Evolutionary conservation across 805 yeast species (phyloP).

Genomic region (Hermanozyma aechmeae): DNA sequence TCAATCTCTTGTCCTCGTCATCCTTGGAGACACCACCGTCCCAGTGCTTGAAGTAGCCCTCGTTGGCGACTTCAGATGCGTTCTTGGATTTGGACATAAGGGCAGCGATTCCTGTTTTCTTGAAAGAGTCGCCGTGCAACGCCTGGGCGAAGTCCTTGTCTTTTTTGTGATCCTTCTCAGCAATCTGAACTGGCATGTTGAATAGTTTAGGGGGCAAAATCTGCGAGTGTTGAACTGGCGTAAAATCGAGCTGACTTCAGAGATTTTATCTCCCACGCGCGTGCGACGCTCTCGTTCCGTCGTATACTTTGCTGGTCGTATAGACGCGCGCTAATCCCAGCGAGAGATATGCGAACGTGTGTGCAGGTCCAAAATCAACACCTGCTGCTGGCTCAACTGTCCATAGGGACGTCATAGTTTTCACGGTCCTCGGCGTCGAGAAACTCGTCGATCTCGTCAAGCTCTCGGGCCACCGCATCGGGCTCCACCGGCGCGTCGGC

Average conservation of each 20-base stretch:
- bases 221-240: no score
- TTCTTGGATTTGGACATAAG: conserved; percentile 65
- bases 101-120: conserved; percentile 67
- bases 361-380: not conserved
- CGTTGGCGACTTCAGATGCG: conserved; percentile 73
- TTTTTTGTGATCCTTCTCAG: conserved; percentile 42
- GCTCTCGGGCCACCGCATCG: no score
- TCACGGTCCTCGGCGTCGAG: not conserved
- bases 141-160: conserved; percentile 76
- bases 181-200: conserved; percentile 16
- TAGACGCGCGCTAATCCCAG: not conserved
- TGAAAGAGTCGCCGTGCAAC: conserved; percentile 71
- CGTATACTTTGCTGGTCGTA: not conserved
- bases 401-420: not conserved
- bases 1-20: conserved; percentile 66
- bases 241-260: no score
- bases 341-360: not conserved
- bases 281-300: not conserved
- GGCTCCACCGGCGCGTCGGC: no score
- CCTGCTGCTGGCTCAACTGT: not conserved
- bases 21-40: conserved; percentile 75
- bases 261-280: not conserved
- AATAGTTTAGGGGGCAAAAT: not conserved
- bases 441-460: not conserved
- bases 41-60: conserved; percentile 95